A percentile compares a stretch with the other conserved stretches of the same genome.
These are phyloP conservation scores for Selaginella moellendorffii DNA, from an alignment of 75 land plant genomes.

Conservation along the genomic window DNA sequence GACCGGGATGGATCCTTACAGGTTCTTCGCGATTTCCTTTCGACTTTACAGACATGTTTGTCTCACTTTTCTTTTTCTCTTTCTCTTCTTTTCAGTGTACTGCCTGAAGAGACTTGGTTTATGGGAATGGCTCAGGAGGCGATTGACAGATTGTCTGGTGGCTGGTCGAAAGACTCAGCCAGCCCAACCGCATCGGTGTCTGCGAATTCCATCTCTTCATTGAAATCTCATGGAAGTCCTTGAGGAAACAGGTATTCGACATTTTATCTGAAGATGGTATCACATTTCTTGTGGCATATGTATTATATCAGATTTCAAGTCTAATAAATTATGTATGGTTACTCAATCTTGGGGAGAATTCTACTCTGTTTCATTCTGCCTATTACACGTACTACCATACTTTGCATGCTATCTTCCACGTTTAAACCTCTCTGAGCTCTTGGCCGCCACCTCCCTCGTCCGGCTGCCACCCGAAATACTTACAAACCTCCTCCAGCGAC, in stretches of 20 bases:
- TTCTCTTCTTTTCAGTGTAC: constrained; percentile 37
- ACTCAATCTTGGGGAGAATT: no score
- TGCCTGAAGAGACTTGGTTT: constrained; percentile 91
- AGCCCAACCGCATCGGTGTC: constrained; percentile 92
- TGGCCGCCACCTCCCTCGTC: no score
- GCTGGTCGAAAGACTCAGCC: constrained; percentile 33
- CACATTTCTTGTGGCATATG: no score
- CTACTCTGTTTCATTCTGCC: no score
- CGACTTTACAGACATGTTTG: background rate
- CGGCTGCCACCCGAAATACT: constrained; percentile 34
- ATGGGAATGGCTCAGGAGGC: constrained; percentile 55
- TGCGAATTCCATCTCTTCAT: constrained; percentile 68
- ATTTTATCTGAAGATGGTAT: no score
- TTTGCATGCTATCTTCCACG: no score
- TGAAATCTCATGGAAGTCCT: constrained; percentile 58
- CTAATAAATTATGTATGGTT: no score
- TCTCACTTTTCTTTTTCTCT: background rate
- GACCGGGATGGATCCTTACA: constrained; percentile 75
- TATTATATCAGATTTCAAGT: no score
- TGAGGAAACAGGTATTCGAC: no score
- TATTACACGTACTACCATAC: no score
- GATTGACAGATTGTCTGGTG: constrained; percentile 49
- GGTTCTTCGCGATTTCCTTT: constrained; percentile 22
- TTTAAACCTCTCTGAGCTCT: no score
- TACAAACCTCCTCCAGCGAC: constrained; percentile 53